Conservation (phyloP, 1,139 yeast genomes). For the Entelexis paramagnoliae region DNA sequence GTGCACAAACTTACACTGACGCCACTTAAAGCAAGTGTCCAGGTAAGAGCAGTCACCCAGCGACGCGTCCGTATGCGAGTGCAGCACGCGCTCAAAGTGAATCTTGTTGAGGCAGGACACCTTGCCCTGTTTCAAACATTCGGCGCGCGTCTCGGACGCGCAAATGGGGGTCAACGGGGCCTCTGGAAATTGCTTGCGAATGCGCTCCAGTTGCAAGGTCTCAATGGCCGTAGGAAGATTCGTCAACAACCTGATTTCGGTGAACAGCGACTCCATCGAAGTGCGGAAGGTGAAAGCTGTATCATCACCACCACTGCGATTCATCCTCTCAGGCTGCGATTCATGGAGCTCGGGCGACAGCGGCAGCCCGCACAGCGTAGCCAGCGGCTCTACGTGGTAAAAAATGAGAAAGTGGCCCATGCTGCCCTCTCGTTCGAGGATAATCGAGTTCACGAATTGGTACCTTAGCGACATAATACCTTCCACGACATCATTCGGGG, state of each 20-base stretch:
- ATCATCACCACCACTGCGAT: too few species aligned
- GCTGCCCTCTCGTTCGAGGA: slow-evolving; percentile 13
- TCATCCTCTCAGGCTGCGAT: background rate
- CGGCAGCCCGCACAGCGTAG: background rate
- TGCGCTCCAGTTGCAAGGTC: background rate
- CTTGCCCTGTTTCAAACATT: slow-evolving; percentile 4
- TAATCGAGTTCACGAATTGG: background rate
- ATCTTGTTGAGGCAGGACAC: slow-evolving; percentile 24
- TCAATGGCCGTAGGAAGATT: slow-evolving; percentile 10
- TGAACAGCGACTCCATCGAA: background rate
- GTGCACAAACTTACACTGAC: slow-evolving; percentile 71
- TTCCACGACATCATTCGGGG: background rate
- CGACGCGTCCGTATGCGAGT: slow-evolving; percentile 46
- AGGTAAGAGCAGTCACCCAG: slow-evolving; percentile 92
- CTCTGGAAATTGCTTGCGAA: background rate
- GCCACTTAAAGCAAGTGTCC: slow-evolving; percentile 85
- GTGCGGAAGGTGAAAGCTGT: background rate
- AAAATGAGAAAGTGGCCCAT: slow-evolving; percentile 13
- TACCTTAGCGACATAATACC: background rate
- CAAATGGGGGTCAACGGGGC: slow-evolving; percentile 11
- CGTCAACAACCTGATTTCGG: background rate
- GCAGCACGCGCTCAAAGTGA: slow-evolving; percentile 30
- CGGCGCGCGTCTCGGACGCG: slow-evolving; percentile 6
- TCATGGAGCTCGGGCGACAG: too few species aligned
- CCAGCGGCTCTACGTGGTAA: slow-evolving; percentile 8